phyloP scores from a whole-genome alignment of 345 rosid species.

The Syzygium grande region DNA sequence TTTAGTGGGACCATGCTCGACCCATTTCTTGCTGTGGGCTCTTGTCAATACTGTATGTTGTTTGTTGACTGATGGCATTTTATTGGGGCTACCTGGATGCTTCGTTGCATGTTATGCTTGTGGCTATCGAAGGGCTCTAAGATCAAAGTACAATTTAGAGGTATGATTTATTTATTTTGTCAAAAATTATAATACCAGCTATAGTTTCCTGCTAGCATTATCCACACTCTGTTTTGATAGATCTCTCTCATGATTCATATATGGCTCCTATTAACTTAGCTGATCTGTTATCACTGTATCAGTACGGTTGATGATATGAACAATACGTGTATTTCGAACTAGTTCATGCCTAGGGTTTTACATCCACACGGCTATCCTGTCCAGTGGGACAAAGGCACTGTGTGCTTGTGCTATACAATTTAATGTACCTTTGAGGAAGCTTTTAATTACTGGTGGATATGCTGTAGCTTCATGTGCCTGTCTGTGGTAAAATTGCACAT shows the following conservation, averaged over 20 bases:
- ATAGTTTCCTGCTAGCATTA: background rate
- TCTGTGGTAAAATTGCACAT: background rate
- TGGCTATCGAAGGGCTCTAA: slow-evolving; percentile 61
- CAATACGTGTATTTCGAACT: background rate
- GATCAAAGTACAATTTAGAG: slow-evolving; percentile 66
- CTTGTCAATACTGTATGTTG: slow-evolving; percentile 63
- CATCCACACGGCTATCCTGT: background rate
- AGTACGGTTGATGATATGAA: background rate
- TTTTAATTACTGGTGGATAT: background rate
- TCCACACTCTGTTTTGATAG: background rate
- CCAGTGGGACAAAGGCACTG: background rate
- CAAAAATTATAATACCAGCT: background rate
- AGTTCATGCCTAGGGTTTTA: background rate
- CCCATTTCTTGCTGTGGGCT: slow-evolving; percentile 70
- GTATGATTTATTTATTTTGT: slow-evolving; percentile 19
- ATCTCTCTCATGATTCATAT: background rate
- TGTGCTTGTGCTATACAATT: background rate
- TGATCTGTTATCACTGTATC: background rate
- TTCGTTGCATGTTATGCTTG: slow-evolving; percentile 80
- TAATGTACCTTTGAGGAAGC: background rate
- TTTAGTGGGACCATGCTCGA: slow-evolving; percentile 63
- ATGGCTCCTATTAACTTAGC: background rate
- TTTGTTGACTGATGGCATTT: slow-evolving; percentile 56
- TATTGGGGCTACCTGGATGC: slow-evolving; percentile 83
- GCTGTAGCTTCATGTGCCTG: background rate